Percentiles rank a stretch among this genome's conserved stretches.
These are phyloP conservation scores for Hanseniaspora lachancei DNA, from an alignment of 805 yeast species.

Conservation along the genomic window DNA sequence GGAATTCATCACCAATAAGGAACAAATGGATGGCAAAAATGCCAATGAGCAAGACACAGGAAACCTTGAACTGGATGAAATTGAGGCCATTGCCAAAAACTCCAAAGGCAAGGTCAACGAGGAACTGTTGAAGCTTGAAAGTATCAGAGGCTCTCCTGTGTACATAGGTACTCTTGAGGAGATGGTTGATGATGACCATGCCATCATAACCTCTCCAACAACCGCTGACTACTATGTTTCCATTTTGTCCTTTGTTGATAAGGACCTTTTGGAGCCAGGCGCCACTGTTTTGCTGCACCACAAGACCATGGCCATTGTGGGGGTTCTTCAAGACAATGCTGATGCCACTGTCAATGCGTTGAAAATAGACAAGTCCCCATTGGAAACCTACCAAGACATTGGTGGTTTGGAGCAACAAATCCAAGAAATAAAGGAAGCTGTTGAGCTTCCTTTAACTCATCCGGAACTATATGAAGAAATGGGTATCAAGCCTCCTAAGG, in stretches of 20 bases:
- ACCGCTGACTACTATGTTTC: constrained; percentile 97
- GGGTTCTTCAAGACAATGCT: constrained; percentile 94
- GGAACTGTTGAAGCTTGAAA: constrained; percentile 89
- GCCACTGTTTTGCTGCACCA: constrained; percentile 91
- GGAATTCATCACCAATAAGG: constrained; percentile 90
- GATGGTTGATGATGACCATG: constrained; percentile 96
- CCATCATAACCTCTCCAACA: constrained; percentile 87
- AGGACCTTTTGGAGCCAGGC: constrained; percentile 90
- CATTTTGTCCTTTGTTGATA: constrained; percentile 90
- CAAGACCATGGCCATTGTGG: constrained; percentile 91
- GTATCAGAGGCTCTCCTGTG: constrained; percentile 91
- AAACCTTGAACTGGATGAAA: constrained; percentile 7
- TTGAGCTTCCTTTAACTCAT: constrained; percentile 87
- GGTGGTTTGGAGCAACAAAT: constrained; percentile 94
- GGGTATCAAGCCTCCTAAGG: constrained; percentile 98
- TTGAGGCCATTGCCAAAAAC: constrained; percentile 41
- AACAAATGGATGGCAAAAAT: constrained; percentile 37
- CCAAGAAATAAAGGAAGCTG: constrained; percentile 95
- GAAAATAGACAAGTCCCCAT: constrained; percentile 96
- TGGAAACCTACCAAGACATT: constrained; percentile 90
- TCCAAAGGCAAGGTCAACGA: constrained; percentile 94
- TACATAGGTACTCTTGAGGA: constrained; percentile 93
- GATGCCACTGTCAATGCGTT: constrained; percentile 96
- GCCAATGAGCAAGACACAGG: constrained; percentile 1
- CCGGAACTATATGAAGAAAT: constrained; percentile 95